A percentile compares a stretch with the other conserved stretches of the same genome.
phyloP scores from a whole-genome alignment of 1,284 basidiomycete genomes.

The Sporisorium scitamineum region DNA sequence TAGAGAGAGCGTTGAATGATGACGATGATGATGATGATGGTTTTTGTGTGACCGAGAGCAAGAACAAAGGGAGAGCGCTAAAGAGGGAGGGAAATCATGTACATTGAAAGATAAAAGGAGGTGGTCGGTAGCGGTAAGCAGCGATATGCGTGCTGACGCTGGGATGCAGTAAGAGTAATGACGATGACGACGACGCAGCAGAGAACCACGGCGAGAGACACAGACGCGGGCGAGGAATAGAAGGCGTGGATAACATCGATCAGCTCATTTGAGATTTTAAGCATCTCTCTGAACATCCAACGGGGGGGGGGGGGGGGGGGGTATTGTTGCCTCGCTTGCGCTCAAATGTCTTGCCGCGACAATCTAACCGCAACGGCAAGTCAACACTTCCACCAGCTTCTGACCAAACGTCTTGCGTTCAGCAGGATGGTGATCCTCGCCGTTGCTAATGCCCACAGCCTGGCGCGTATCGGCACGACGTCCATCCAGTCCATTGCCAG shows the following conservation, averaged over 20 bases:
- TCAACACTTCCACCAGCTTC: constrained; percentile 68
- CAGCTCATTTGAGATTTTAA: not conserved
- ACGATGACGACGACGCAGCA: not conserved
- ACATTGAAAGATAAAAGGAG: not conserved
- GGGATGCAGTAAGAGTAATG: not conserved
- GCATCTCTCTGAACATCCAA: too few relatives aligned
- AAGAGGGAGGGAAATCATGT: not conserved
- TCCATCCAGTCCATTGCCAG: constrained; percentile 49
- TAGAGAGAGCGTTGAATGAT: too few relatives aligned
- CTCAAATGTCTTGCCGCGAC: too few relatives aligned
- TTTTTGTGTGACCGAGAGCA: not conserved
- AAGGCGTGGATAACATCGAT: not conserved
- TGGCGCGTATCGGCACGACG: constrained; percentile 47
- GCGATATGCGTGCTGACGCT: not conserved
- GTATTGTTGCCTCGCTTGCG: constrained; percentile 1
- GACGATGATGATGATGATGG: too few relatives aligned
- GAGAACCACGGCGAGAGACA: not conserved
- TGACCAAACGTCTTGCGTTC: constrained; percentile 64
- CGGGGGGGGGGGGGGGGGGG: too few relatives aligned
- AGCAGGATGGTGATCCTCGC: constrained; percentile 49
- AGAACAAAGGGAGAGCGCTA: not conserved
- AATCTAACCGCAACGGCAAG: constrained; percentile 67
- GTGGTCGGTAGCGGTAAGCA: not conserved
- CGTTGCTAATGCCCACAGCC: constrained; percentile 61
- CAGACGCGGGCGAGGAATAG: not conserved